Evolutionary conservation across 2,329 filamentous ascomycete genomes (phyloP), one percentile per base, ranked within the genome.

Genomic region (Purpureocillium lavendulum): DNA sequence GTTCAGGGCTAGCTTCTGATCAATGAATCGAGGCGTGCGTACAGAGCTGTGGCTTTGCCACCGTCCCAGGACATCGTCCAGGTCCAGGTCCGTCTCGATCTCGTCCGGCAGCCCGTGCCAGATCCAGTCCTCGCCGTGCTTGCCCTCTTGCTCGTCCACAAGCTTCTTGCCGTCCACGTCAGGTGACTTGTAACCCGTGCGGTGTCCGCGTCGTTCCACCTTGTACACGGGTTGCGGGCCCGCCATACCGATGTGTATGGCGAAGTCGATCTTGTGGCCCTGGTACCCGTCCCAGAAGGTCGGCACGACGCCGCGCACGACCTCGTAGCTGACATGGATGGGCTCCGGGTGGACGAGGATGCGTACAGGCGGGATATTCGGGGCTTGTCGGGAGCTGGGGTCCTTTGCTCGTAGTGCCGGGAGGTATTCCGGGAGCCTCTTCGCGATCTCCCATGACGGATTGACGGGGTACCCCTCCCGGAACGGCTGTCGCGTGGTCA

Each of bases 231-330:
- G 50, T 59, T 71, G 49, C 64, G 75, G 52, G 58, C 83, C 55
- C 57, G 86, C 84, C 73, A 94, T 87, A 45, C 87, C 87, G 38
- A 94, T 83, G 59, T 94, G 87, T 4, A 94, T 59, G 16, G 80
- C 70, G 24, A 83, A 62, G 58, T 94, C 83, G 39, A 80, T 71
- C 36, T 65, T 60, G 39, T 51, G 55, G 38, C 57, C 46, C 49
- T 58, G 42, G 56, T 55, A 44, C 24, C 42, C 41, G 30, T 69
- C 64, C 63, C 86, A 77, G 5, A 94, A 66, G 5, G 55, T 56
- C 1, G 87, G 84, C 4, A 89, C 69, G 3, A 81, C 58, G 11
- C 65, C 60, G 37, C 78, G 74, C 28, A 89, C 82, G 7, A 70
- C 67, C 35, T 73, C 62, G 64, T 94, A 94, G 49, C 73, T 75